Evolutionary conservation across 768 basidiomycete species (phyloP).

Genomic region (Tylopilus vinaceipallidus): DNA sequence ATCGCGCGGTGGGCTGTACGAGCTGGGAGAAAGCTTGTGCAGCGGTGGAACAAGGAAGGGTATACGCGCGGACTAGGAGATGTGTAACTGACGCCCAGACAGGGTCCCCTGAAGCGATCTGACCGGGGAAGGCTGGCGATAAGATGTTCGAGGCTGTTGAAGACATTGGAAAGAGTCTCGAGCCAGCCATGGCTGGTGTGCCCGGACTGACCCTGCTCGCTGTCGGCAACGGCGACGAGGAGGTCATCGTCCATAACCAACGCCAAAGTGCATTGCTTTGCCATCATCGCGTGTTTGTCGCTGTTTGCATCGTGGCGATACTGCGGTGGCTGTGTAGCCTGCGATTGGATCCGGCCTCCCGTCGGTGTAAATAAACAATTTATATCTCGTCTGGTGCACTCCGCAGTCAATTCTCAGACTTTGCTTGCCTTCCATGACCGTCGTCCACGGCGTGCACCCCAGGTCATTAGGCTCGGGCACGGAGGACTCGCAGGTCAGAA

Average conservation of each 20-base stretch:
- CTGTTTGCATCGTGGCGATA: slow-evolving; percentile 23
- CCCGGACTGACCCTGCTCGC: slow-evolving; percentile 31
- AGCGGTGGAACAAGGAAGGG: slow-evolving; percentile 74
- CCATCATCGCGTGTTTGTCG: slow-evolving; percentile 11
- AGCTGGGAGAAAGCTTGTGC: slow-evolving; percentile 74
- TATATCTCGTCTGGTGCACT: neutral
- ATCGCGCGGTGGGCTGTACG: slow-evolving; percentile 72
- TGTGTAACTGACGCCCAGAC: slow-evolving; percentile 64
- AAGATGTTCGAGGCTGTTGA: slow-evolving; percentile 34
- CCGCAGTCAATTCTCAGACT: neutral
- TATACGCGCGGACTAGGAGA: slow-evolving; percentile 62
- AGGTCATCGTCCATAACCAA: slow-evolving; percentile 33
- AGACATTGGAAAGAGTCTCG: slow-evolving; percentile 33
- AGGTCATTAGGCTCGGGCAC: neutral
- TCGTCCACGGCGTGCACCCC: neutral
- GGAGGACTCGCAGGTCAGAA: slow-evolving; percentile 16
- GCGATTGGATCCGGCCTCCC: too few species aligned
- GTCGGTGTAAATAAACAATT: too few species aligned
- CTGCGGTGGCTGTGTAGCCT: slow-evolving; percentile 4
- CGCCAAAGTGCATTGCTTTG: neutral
- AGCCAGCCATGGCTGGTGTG: slow-evolving; percentile 27
- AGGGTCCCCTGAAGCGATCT: slow-evolving; percentile 38
- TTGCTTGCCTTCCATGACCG: slow-evolving; percentile 8
- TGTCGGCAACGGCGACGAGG: slow-evolving; percentile 32
- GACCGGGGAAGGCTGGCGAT: slow-evolving; percentile 31